phyloP scores from a whole-genome alignment of 2,329 filamentous ascomycete species.

The Beauveria brongniartii region DNA sequence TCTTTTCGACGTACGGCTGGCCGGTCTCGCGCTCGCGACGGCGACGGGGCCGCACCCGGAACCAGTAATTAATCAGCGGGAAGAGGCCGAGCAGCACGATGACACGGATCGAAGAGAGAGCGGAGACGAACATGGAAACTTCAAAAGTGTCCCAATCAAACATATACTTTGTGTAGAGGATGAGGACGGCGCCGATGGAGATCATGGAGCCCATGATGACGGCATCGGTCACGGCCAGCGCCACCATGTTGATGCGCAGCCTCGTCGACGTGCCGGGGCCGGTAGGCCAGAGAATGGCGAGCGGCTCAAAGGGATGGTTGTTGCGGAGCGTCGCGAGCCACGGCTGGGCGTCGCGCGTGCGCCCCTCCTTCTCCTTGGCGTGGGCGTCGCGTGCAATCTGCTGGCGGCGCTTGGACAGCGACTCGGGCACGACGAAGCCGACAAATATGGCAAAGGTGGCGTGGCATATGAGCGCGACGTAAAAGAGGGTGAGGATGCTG shows the following conservation, averaged over 20 bases:
- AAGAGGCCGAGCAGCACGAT: slow-evolving; percentile 65
- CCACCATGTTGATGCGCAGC: slow-evolving; percentile 71
- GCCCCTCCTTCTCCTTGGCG: slow-evolving; percentile 34
- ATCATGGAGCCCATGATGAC: slow-evolving; percentile 75
- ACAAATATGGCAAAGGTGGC: slow-evolving; percentile 65
- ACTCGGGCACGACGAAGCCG: slow-evolving; percentile 70
- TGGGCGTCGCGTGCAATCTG: slow-evolving; percentile 62
- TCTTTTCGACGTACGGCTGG: slow-evolving; percentile 34
- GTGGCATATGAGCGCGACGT: slow-evolving; percentile 67
- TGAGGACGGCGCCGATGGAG: slow-evolving; percentile 69
- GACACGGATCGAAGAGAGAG: slow-evolving; percentile 71
- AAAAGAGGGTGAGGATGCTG: slow-evolving; percentile 74
- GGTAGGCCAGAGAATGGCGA: slow-evolving; percentile 69
- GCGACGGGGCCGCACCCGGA: slow-evolving; percentile 50
- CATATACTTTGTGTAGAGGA: slow-evolving; percentile 73
- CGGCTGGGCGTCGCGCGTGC: slow-evolving; percentile 14
- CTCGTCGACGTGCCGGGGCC: slow-evolving; percentile 50
- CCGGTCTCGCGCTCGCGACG: slow-evolving; percentile 31
- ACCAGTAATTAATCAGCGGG: slow-evolving; percentile 67
- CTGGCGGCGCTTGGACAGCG: slow-evolving; percentile 67
- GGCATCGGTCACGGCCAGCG: slow-evolving; percentile 73
- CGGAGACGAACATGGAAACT: slow-evolving; percentile 70
- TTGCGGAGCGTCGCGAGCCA: slow-evolving; percentile 30
- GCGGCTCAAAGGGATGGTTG: slow-evolving; percentile 64
- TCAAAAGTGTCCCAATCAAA: slow-evolving; percentile 81